phyloP scores from a whole-genome alignment of 345 rosid species.

The Syzygium aqueum region DNA sequence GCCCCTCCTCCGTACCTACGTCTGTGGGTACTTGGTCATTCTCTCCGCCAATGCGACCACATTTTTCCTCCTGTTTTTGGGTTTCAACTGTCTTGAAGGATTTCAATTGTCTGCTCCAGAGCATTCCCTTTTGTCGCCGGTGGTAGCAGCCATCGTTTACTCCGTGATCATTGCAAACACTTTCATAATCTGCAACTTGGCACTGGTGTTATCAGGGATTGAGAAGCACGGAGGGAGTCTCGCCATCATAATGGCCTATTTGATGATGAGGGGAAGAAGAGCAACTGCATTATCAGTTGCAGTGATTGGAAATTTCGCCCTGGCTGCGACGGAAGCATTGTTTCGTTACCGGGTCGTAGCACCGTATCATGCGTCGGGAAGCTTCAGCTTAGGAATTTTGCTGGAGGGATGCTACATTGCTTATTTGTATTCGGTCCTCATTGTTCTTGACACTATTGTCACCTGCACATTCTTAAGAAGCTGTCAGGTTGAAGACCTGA shows the following conservation, averaged over 20 bases:
- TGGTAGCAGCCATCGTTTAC: conserved; percentile 51
- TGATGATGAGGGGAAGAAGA: conserved; percentile 46
- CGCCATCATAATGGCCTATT: conserved; percentile 55
- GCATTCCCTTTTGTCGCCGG: conserved; percentile 30
- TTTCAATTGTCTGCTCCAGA: conserved; percentile 30
- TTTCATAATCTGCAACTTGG: conserved; percentile 53
- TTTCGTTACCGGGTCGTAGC: conserved; percentile 50
- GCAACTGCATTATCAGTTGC: conserved; percentile 69
- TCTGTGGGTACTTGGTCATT: conserved; percentile 44
- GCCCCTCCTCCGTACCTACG: conserved; percentile 40
- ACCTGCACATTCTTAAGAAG: conserved; percentile 49
- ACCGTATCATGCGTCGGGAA: conserved; percentile 12
- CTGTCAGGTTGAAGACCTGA: conserved; percentile 20
- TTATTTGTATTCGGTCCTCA: conserved; percentile 52
- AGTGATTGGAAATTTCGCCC: conserved; percentile 35
- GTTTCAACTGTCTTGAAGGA: conserved; percentile 28
- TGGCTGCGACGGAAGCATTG: conserved; percentile 73
- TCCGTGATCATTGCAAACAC: conserved; percentile 57
- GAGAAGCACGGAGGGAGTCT: conserved; percentile 41
- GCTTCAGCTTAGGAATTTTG: conserved; percentile 8
- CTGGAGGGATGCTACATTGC: conserved; percentile 57
- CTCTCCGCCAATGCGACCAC: conserved; percentile 70
- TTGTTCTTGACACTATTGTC: conserved; percentile 64
- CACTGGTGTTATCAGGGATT: conserved; percentile 47
- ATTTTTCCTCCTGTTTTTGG: conserved; percentile 49